phyloP scores from a whole-genome alignment of 805 yeast genomes.

The Lipomyces spencermartinsiae region DNA sequence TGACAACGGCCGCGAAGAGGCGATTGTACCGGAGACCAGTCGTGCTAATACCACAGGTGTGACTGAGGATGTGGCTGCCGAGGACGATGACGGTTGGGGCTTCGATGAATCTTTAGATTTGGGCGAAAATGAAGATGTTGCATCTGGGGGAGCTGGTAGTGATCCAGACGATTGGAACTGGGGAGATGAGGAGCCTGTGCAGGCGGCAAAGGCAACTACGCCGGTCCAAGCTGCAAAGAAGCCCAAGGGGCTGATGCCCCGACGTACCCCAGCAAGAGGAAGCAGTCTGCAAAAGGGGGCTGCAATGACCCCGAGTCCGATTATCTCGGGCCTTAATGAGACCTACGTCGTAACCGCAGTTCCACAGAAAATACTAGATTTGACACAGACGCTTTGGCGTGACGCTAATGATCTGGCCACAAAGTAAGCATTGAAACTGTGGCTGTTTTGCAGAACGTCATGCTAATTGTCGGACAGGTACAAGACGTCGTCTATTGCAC shows the following conservation, averaged over 20 bases:
- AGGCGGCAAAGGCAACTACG: neutral
- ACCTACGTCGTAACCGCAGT: conserved; percentile 35
- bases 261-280: conserved; percentile 13
- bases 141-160: conserved; percentile 4
- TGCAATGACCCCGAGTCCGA: neutral
- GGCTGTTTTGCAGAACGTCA: neutral
- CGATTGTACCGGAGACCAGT: neutral
- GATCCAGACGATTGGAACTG: conserved; percentile 38
- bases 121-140: conserved; percentile 11
- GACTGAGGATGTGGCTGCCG: conserved; percentile 10
- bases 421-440: neutral
- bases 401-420: conserved; percentile 22
- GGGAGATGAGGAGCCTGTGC: conserved; percentile 29
- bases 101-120: conserved; percentile 32
- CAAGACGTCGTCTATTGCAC: conserved; percentile 21
- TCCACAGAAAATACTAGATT: conserved; percentile 23
- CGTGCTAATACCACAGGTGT: neutral
- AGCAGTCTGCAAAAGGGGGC: neutral
- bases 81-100: conserved; percentile 36
- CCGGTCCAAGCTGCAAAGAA: neutral
- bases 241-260: neutral
- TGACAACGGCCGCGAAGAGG: conserved; percentile 9
- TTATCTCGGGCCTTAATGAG: conserved; percentile 18
- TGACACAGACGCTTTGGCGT: conserved; percentile 13
- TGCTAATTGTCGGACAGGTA: conserved; percentile 6